Conservation (phyloP, 139 green algal species). For the Ulvella scutata region DNA sequence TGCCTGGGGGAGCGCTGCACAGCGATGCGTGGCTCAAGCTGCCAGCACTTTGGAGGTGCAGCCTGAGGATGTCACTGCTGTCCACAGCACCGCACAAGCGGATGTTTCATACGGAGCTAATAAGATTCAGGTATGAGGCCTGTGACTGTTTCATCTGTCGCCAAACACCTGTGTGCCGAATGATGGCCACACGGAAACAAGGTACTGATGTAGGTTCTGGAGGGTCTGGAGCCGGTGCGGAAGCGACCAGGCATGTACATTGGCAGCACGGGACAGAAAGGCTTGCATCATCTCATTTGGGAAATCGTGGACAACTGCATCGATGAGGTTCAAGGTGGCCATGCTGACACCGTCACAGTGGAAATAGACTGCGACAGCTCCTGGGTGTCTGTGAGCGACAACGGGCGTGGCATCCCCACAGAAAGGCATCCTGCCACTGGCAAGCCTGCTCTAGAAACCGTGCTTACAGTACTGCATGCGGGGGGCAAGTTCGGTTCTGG, state of each 20-base stretch:
- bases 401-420: conserved; percentile 70
- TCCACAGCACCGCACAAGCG: no score
- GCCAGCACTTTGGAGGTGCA: no score
- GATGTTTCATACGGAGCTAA: background rate
- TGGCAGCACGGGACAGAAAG: conserved; percentile 73
- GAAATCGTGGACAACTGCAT: conserved; percentile 97
- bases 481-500: conserved; percentile 91
- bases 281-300: conserved; percentile 93
- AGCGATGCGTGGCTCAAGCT: no score
- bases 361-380: conserved; percentile 36
- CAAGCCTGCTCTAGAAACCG: conserved; percentile 54
- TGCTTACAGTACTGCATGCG: conserved; percentile 90
- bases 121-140: background rate
- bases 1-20: no score
- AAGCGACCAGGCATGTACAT: conserved; percentile 99
- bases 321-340: conserved; percentile 75
- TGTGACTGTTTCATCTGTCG: no score
- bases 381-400: conserved; percentile 62
- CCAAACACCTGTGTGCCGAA: no score
- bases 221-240: conserved; percentile 94
- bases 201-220: conserved; percentile 57
- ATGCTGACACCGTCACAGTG: conserved; percentile 47
- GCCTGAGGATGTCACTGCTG: no score
- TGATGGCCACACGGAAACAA: no score
- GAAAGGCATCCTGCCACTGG: conserved; percentile 73